A percentile compares a stretch with the other conserved stretches of the same genome.
Evolutionary conservation across 2,329 filamentous ascomycete genomes (phyloP).

Genomic region (Scytalidium sp.): DNA sequence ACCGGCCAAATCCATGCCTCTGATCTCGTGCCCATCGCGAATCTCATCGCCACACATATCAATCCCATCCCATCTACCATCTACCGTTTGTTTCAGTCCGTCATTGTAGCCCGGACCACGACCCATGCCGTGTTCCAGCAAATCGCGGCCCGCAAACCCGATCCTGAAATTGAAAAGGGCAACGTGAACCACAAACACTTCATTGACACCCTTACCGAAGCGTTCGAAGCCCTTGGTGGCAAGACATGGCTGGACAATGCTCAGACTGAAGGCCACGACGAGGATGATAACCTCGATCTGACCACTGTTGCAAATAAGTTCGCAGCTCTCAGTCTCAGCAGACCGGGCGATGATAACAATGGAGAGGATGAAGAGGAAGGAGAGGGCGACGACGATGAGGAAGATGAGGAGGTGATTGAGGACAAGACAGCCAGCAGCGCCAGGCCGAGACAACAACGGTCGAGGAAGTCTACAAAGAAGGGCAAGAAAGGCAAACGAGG

Average conservation of each 20-base stretch:
- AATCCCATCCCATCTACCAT: constrained; percentile 20
- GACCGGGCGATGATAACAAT: constrained; percentile 14
- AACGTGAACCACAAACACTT: constrained; percentile 13
- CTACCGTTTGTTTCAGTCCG: no score
- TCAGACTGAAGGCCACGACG: constrained; percentile 26
- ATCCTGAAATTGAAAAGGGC: constrained; percentile 14
- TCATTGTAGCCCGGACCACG: constrained; percentile 2
- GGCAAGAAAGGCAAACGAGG: constrained; percentile 25
- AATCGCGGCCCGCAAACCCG: constrained; percentile 5
- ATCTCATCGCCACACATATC: constrained; percentile 36
- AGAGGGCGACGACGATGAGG: constrained; percentile 13
- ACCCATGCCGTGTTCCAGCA: constrained; percentile 8
- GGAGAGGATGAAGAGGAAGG: constrained; percentile 11
- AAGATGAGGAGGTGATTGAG: constrained; percentile 10
- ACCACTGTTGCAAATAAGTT: constrained; percentile 27
- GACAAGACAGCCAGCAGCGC: constrained; percentile 7
- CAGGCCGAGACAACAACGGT: constrained; percentile 8
- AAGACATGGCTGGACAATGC: constrained; percentile 21
- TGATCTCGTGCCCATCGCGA: constrained; percentile 34
- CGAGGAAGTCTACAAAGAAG: constrained; percentile 19
- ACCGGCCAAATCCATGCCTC: constrained; percentile 35
- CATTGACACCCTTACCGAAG: constrained; percentile 11
- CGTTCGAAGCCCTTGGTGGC: constrained; percentile 11
- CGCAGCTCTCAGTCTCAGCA: constrained; percentile 17
- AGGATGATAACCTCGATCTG: background rate